A percentile compares a stretch with the other conserved stretches of the same genome.
These are phyloP conservation scores for Nannochloropsis salina DNA, from an alignment of 108 stramenopile species.

Conservation along the genomic window DNA sequence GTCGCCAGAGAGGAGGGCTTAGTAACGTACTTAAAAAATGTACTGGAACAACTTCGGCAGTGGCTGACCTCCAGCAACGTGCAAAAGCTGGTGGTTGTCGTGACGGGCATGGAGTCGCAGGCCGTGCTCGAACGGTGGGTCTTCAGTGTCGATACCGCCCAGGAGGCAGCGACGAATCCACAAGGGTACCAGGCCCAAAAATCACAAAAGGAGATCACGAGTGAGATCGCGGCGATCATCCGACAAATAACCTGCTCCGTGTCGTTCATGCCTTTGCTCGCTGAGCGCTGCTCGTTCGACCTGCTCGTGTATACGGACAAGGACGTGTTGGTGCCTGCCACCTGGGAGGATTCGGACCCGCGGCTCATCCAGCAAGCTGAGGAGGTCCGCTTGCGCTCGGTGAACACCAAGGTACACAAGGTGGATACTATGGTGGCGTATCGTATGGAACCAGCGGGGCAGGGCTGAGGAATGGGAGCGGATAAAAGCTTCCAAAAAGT, in stretches of 20 bases:
- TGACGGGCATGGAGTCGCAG: constrained; percentile 82
- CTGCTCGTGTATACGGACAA: constrained; percentile 77
- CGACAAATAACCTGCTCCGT: constrained; percentile 93
- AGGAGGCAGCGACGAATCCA: neutral
- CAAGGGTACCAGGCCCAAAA: constrained; percentile 48
- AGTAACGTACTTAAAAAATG: constrained; percentile 71
- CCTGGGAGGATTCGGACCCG: constrained; percentile 96
- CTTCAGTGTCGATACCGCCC: constrained; percentile 70
- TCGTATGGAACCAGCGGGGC: constrained; percentile 21
- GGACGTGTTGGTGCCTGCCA: constrained; percentile 59
- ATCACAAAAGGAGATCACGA: constrained; percentile 82
- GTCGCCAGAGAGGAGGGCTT: constrained; percentile 88
- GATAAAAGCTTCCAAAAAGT: neutral
- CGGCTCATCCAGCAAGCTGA: constrained; percentile 85
- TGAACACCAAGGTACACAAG: constrained; percentile 87
- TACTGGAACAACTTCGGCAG: constrained; percentile 78
- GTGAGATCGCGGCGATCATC: constrained; percentile 95
- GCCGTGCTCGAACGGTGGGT: constrained; percentile 97
- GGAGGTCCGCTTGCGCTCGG: constrained; percentile 84
- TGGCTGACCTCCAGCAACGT: constrained; percentile 84
- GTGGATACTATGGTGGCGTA: constrained; percentile 84
- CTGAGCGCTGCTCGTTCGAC: constrained; percentile 96
- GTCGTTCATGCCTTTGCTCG: constrained; percentile 89
- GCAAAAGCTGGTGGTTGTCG: constrained; percentile 89
- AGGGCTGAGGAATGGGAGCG: neutral